Base-by-base conservation (phyloP, 2,329 filamentous ascomycete genomes). In the Leptographium galeiforme region DNA sequence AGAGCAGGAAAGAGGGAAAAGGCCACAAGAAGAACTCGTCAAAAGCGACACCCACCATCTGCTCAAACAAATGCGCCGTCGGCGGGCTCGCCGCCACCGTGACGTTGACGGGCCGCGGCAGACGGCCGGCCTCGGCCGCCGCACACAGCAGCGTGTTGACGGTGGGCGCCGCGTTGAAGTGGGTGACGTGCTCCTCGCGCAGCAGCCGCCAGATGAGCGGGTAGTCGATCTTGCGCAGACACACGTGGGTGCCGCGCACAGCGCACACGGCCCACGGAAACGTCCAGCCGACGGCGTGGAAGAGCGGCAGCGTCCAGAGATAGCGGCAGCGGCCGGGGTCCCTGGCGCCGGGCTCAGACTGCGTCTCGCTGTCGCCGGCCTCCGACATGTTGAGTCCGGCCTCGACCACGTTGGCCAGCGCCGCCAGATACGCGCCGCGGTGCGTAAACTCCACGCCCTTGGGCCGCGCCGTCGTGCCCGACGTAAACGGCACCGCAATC, bases 361-460 rank as follows among this genome's bases (percentile, higher is more conserved):
- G 30, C 32, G 32, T 2, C 1, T 2, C 13, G 8, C 14, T 12
- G 30, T 48, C n/a, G 32, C 18, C 51, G 13, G 8, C 48, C 10
- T 36, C 51, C 3, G 33, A 13, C 32, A 53, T 36, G 62, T 94
- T 95, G 45, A 98, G 73, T 0, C 87, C 87, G 1, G 87, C 89
- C 66, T 98, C 93, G 55, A 97, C 80, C 0, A 97, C 73, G 65
- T 97, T 97, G 12, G 74, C 90, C 59, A 96, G 63, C 0, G 89
- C 76, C 0, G 89, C 91, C 13, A 98, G 75, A 64, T 97, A 98
- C 8, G 81, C 82, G 5, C 90, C 87, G 48, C 93, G 79, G 66
- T 97, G 88, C 1, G 89, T 96, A 64, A 86, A 96, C 53, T 95
- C 82, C 4, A 96, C 91, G 6, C 93, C 93, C 67, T 98, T 97